These are phyloP conservation scores for Pichia heedii DNA, from an alignment of 805 yeast genomes.

Conservation along the genomic window DNA sequence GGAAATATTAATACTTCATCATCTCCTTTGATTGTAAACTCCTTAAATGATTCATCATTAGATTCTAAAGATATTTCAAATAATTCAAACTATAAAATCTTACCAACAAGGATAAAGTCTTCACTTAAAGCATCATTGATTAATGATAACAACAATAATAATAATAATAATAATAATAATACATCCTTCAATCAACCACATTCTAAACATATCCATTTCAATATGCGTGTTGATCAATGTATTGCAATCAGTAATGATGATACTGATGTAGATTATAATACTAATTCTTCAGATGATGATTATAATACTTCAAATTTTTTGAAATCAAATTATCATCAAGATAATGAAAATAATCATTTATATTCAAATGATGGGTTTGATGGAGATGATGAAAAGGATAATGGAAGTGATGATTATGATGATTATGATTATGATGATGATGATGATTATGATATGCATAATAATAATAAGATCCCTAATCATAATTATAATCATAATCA, in stretches of 20 bases:
- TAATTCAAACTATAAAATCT: slow-evolving; percentile 4
- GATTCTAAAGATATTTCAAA: slow-evolving; percentile 4
- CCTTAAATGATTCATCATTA: background rate
- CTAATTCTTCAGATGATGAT: slow-evolving; percentile 19
- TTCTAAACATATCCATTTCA: slow-evolving; percentile 75
- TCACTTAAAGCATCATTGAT: slow-evolving; percentile 10
- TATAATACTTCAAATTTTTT: slow-evolving; percentile 2
- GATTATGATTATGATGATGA: slow-evolving; percentile 10
- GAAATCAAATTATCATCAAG: slow-evolving; percentile 10
- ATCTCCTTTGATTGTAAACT: background rate
- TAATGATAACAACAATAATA: background rate
- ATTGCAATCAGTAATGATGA: slow-evolving; percentile 47
- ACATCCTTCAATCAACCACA: background rate
- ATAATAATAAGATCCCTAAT: background rate
- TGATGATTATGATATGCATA: slow-evolving; percentile 10
- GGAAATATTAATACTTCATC: too few relatives aligned
- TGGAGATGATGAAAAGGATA: background rate
- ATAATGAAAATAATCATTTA: slow-evolving; percentile 7
- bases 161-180: background rate
- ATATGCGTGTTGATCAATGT: slow-evolving; percentile 91
- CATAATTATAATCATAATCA: slow-evolving; percentile 3
- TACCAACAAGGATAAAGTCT: slow-evolving; percentile 7
- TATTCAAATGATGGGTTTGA: background rate
- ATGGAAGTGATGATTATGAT: background rate
- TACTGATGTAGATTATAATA: slow-evolving; percentile 1